Evolutionary conservation across 2,329 filamentous ascomycete species (phyloP).

Genomic region (Trichophyton benhamiae): DNA sequence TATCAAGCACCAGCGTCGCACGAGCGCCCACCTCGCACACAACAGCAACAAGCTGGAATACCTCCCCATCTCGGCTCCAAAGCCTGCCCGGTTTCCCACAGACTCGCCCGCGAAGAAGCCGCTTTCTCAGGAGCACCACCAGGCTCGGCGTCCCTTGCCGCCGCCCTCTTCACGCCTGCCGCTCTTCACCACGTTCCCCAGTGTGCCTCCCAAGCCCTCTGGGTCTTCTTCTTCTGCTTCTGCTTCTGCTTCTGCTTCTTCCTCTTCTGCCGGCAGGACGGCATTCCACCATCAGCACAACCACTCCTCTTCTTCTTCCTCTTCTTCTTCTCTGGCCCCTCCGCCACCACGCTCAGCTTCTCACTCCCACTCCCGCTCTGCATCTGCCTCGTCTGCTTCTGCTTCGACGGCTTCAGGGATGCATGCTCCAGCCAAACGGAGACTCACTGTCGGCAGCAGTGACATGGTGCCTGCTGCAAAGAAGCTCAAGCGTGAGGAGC

Average conservation of each 20-base stretch:
- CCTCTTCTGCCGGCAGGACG: neutral
- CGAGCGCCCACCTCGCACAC: slow-evolving; percentile 26
- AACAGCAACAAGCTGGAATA: slow-evolving; percentile 39
- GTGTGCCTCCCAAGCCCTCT: slow-evolving; percentile 19
- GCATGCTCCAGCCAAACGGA: slow-evolving; percentile 42
- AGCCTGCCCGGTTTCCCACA: slow-evolving; percentile 33
- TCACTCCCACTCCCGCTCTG: slow-evolving; percentile 8
- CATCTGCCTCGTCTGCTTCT: neutral
- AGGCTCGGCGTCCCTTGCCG: slow-evolving; percentile 21
- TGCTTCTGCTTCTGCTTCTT: neutral
- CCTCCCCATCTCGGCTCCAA: slow-evolving; percentile 46
- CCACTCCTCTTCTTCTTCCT: slow-evolving; percentile 20
- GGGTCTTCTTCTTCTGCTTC: neutral
- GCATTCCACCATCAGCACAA: slow-evolving; percentile 20
- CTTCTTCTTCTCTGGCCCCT: slow-evolving; percentile 14
- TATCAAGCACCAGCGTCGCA: slow-evolving; percentile 48
- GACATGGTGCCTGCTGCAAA: slow-evolving; percentile 54
- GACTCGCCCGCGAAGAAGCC: slow-evolving; percentile 39
- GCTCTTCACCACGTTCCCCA: slow-evolving; percentile 41
- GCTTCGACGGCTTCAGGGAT: slow-evolving; percentile 26
- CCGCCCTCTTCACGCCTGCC: slow-evolving; percentile 33
- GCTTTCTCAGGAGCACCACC: slow-evolving; percentile 17
- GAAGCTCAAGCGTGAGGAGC: slow-evolving; percentile 52
- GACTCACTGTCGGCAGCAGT: slow-evolving; percentile 57
- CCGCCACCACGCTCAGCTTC: slow-evolving; percentile 19